A percentile compares a stretch with the other conserved stretches of the same genome.
These are phyloP conservation scores for Saccharum hybrid DNA, from an alignment of 202 grass and related monocot genomes.

Conservation along the genomic window DNA sequence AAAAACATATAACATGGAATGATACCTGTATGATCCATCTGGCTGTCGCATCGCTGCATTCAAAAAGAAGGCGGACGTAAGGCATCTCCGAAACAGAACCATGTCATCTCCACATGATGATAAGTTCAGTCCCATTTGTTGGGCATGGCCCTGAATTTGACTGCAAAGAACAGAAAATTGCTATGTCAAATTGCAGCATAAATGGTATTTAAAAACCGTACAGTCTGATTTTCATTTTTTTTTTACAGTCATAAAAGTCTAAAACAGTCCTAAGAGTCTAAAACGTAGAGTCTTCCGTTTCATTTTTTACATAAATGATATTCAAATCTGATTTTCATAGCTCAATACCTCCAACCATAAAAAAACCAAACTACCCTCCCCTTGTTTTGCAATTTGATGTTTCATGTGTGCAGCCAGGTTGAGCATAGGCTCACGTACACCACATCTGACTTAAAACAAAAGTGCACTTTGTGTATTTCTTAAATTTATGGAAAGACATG, in stretches of 20 bases:
- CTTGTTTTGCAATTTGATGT: background rate
- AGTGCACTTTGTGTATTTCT: background rate
- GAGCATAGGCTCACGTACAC: background rate
- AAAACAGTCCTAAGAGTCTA: background rate
- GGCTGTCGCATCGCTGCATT: slow-evolving; percentile 80
- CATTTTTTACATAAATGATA: background rate
- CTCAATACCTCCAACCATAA: slow-evolving; percentile 23
- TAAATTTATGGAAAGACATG: background rate
- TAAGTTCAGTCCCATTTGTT: slow-evolving; percentile 71
- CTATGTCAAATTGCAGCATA: slow-evolving; percentile 25
- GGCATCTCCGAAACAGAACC: slow-evolving; percentile 76
- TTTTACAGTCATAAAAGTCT: background rate
- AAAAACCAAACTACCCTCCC: background rate
- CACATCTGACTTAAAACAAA: background rate
- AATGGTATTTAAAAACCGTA: background rate
- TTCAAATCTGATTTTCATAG: background rate
- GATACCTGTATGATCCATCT: slow-evolving; percentile 83
- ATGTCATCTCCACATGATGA: slow-evolving; percentile 86
- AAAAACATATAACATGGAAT: background rate
- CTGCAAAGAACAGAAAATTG: slow-evolving; percentile 47
- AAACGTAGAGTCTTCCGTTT: background rate
- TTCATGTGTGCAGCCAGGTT: background rate
- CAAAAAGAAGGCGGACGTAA: slow-evolving; percentile 80
- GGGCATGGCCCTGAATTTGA: slow-evolving; percentile 82
- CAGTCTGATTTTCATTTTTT: background rate